Conservation (phyloP, 1,284 basidiomycete species). For the Cutaneotrichosporon cutaneum region DNA sequence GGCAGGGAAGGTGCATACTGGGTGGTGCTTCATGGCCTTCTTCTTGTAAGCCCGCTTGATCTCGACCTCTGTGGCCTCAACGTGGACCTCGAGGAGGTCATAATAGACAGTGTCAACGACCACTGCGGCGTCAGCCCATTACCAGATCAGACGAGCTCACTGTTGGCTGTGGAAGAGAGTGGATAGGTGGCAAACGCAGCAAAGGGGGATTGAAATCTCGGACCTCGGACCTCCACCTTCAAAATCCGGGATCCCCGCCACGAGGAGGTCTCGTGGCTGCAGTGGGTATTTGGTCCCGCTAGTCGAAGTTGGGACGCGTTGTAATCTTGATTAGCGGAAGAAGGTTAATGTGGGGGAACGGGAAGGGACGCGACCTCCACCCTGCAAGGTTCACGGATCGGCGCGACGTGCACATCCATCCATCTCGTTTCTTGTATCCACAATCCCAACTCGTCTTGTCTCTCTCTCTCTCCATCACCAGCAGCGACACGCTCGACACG, state of each 20-base stretch:
- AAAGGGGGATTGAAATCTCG: background rate
- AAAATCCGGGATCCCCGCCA: too few relatives aligned
- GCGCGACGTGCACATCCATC: background rate
- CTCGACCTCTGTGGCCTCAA: constrained; percentile 68
- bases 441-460: background rate
- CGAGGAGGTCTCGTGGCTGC: too few relatives aligned
- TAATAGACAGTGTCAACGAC: constrained; percentile 57
- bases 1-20: constrained; percentile 59
- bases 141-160: background rate
- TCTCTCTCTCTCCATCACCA: background rate
- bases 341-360: background rate
- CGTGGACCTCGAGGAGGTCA: constrained; percentile 70
- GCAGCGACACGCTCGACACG: background rate
- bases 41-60: constrained; percentile 90
- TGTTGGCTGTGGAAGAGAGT: background rate
- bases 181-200: background rate
- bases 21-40: constrained; percentile 88
- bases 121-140: constrained; percentile 29
- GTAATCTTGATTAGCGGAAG: background rate
- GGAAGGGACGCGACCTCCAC: background rate
- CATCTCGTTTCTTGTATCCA: background rate
- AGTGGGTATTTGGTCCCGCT: background rate
- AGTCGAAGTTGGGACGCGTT: background rate
- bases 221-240: background rate
- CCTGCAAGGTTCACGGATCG: background rate